Percentiles rank a stretch among this genome's conserved stretches.
phyloP scores from a whole-genome alignment of 2,329 filamentous ascomycete genomes.

The Aspergillus floridensis region DNA sequence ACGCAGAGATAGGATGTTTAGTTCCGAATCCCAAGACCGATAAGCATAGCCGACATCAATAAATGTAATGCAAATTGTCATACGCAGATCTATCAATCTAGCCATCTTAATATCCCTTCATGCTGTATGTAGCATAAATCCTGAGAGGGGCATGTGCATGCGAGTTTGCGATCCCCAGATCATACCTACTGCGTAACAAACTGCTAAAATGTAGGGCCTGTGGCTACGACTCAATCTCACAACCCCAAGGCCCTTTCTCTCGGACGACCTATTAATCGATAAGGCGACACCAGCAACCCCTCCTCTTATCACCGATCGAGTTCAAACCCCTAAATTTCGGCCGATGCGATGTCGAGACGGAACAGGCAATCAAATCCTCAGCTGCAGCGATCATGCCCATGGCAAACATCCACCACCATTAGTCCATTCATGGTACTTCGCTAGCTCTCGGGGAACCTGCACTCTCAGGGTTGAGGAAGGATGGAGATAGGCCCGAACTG shows the following conservation, averaged over 20 bases:
- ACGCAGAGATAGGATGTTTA: constrained; percentile 2
- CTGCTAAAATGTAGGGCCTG: background rate
- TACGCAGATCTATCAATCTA: constrained; percentile 21
- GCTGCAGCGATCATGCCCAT: background rate
- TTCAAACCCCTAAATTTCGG: background rate
- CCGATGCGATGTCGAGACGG: background rate
- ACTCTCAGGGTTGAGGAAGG: no score
- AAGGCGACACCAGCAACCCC: background rate
- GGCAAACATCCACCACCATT: background rate
- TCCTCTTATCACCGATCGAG: background rate
- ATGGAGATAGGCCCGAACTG: no score
- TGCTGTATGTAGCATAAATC: background rate
- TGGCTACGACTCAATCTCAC: background rate
- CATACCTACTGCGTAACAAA: background rate
- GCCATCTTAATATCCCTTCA: constrained; percentile 1
- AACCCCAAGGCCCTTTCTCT: background rate
- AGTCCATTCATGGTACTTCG: background rate
- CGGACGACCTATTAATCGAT: background rate
- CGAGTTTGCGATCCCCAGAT: background rate
- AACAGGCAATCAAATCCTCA: background rate
- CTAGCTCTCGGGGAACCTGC: background rate
- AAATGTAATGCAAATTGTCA: constrained; percentile 21
- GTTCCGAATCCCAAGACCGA: constrained; percentile 10
- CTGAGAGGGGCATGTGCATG: background rate
- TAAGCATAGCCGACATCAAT: constrained; percentile 15